phyloP scores from a whole-genome alignment of 2,329 filamentous ascomycete genomes.

The Alternaria viburni region DNA sequence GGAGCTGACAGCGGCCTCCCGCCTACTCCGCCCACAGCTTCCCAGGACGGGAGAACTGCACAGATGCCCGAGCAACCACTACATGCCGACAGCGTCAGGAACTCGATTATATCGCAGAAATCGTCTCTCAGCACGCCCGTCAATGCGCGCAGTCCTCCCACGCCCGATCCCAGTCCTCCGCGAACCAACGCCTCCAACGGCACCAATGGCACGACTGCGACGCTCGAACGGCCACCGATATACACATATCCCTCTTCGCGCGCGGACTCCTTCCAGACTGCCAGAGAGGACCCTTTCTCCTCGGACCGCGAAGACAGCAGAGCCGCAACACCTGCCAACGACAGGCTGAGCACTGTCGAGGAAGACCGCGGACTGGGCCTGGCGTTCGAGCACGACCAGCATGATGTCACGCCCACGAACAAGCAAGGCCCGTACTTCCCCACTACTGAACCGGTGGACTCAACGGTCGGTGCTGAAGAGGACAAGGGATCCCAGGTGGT shows the following conservation, averaged over 20 bases:
- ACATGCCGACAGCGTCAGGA: constrained; percentile 50
- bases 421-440: constrained; percentile 19
- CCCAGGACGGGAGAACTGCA: constrained; percentile 37
- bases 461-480: constrained; percentile 16
- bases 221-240: constrained; percentile 34
- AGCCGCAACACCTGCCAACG: constrained; percentile 33
- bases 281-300: constrained; percentile 49
- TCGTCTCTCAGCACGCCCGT: constrained; percentile 51
- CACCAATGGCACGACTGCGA: not conserved
- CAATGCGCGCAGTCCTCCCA: constrained; percentile 49
- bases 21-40: constrained; percentile 54
- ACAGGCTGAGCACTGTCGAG: constrained; percentile 37
- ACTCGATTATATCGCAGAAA: constrained; percentile 48
- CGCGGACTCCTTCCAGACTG: constrained; percentile 56
- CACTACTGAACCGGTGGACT: constrained; percentile 10
- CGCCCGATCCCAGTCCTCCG: constrained; percentile 48
- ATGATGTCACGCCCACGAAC: constrained; percentile 43
- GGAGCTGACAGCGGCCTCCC: constrained; percentile 49
- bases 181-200: constrained; percentile 31
- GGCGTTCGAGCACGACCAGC: constrained; percentile 42
- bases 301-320: constrained; percentile 43
- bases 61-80: constrained; percentile 32
- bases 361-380: constrained; percentile 45
- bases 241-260: constrained; percentile 50
- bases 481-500: constrained; percentile 25